Conservation (phyloP, 331 rosid species). For the Pyracantha coccinea region DNA sequence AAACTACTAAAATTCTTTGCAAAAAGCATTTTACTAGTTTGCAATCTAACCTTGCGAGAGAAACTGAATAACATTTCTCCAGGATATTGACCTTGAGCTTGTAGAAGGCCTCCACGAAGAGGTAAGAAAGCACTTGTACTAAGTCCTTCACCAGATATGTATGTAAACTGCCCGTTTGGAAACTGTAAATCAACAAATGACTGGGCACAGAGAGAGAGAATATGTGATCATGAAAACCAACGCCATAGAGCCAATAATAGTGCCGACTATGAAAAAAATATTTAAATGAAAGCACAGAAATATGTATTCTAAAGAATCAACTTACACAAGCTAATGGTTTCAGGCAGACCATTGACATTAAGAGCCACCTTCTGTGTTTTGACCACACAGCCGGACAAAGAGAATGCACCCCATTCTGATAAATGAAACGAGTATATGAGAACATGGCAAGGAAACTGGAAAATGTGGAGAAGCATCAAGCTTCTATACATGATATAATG, state of each 20-base stretch:
- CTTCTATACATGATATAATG: not conserved
- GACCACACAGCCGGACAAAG: conserved; percentile 99
- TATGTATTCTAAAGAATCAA: conserved; percentile 16
- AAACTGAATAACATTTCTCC: conserved; percentile 98
- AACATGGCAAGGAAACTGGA: not conserved
- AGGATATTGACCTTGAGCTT: conserved; percentile 98
- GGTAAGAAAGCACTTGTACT: conserved; percentile 85
- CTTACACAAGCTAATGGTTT: conserved; percentile 95
- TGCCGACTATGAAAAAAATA: not conserved
- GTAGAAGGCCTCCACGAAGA: conserved; percentile 88
- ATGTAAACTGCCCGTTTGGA: conserved; percentile 92
- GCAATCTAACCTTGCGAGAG: conserved; percentile 78
- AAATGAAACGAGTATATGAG: conserved; percentile 11
- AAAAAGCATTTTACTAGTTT: not conserved
- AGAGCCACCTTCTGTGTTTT: conserved; percentile 93
- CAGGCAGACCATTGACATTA: conserved; percentile 94
- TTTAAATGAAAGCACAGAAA: not conserved
- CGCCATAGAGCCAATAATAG: not conserved
- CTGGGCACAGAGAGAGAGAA: conserved; percentile 30
- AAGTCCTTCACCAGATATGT: conserved; percentile 91
- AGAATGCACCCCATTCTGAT: conserved; percentile 91
- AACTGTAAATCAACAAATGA: conserved; percentile 95
- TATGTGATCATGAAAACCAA: not conserved
- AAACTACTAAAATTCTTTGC: not conserved
- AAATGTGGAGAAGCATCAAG: not conserved